Evolutionary conservation across 257 asterid genomes (phyloP), one percentile per base, ranked within the genome.

Genomic region (Cruciata laevipes): DNA sequence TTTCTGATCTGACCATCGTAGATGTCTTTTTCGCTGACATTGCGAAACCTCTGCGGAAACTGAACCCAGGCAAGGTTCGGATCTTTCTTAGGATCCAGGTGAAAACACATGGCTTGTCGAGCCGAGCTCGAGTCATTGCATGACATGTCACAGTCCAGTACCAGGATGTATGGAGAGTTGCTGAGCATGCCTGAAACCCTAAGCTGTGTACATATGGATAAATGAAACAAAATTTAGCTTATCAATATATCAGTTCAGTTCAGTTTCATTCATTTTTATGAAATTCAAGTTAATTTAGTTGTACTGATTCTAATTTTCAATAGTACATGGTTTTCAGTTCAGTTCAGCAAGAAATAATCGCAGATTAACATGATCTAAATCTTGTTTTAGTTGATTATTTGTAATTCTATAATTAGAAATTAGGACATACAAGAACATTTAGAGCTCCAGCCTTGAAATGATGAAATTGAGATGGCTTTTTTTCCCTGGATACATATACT

Each of bases 381-480:
- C n/a, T n/a, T n/a, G n/a, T n/a, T n/a, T n/a, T n/a, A 27, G 30
- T 27, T 27, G 30, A 2, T 2, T 24, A 18, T 44, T 35, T 35
- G 4, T 5, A 7, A 1, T 35, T 4, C 38, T 35, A 35, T 35
- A 1, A 14, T 47, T 6, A 47, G 53, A 47, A 47, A 16, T 44
- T n/a, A 10, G 17, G 13, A 12, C 18, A 12, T 82, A 89, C 96
- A 32, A 89, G 88, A 42, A 71, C 76, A 61, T 87, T 89, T 60
- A 89, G 77, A 5, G 95, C 89, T 66, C 96, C 96, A 23, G 88
- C 96, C 81, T 86, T 89, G 77, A 86, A 87, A 74, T 87, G 85
- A 71, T 87, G 95, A 3, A 83, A 77, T 63, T 73, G 78, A 27
- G 69, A 67, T 24, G 90, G 79, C 63, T 80, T 76, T 76, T 86